Conservation (phyloP, 768 basidiomycete genomes). For the Hericium alpestre region DNA sequence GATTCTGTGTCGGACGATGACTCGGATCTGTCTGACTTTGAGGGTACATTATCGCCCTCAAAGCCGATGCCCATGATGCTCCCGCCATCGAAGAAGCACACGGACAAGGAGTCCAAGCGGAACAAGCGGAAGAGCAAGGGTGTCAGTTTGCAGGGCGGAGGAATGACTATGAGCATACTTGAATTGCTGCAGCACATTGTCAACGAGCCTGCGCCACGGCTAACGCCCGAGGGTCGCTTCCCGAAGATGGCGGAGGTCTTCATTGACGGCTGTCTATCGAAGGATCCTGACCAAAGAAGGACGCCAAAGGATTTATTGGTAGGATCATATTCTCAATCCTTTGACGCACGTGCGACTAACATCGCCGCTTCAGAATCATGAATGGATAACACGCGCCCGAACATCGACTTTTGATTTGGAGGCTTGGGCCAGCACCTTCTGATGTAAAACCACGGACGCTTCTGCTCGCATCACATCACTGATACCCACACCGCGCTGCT, state of each 20-base stretch:
- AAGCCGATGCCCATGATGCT: slow-evolving; percentile 44
- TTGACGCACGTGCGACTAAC: not conserved
- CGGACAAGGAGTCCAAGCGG: slow-evolving; percentile 43
- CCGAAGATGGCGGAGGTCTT: slow-evolving; percentile 72
- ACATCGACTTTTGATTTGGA: slow-evolving; percentile 59
- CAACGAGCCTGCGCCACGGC: slow-evolving; percentile 89
- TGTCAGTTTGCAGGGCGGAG: slow-evolving; percentile 86
- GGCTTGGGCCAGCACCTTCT: slow-evolving; percentile 73
- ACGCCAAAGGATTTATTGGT: slow-evolving; percentile 86
- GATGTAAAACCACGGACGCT: slow-evolving; percentile 10
- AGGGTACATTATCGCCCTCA: slow-evolving; percentile 68
- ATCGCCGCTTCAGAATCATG: slow-evolving; percentile 41
- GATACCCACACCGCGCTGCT: not conserved
- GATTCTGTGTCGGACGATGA: slow-evolving; percentile 62
- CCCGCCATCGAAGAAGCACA: slow-evolving; percentile 20
- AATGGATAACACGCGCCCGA: slow-evolving; percentile 62
- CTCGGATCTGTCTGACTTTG: slow-evolving; percentile 67
- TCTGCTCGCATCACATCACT: not conserved
- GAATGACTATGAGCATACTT: slow-evolving; percentile 96
- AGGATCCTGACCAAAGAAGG: slow-evolving; percentile 75
- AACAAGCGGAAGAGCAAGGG: slow-evolving; percentile 85
- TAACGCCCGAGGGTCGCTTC: slow-evolving; percentile 67
- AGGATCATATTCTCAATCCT: slow-evolving; percentile 20
- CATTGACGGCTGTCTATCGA: slow-evolving; percentile 81
- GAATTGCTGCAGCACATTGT: slow-evolving; percentile 97